These are phyloP conservation scores for Chlorella sp. DNA, from an alignment of 139 green algal genomes.

Conservation along the genomic window DNA sequence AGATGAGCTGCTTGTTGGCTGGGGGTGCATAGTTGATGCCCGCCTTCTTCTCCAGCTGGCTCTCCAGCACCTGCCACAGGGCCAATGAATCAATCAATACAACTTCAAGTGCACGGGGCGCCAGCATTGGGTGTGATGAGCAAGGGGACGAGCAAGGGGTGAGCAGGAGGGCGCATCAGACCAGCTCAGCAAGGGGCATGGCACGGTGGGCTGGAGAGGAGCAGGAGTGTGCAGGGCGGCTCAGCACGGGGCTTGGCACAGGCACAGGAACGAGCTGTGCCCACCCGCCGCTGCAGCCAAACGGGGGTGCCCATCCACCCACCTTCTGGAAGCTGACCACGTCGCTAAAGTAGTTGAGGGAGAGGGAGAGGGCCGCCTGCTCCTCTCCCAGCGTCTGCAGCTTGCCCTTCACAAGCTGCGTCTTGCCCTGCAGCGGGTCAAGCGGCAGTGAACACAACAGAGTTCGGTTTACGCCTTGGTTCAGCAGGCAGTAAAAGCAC, in stretches of 20 bases:
- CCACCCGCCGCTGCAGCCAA: too few species aligned
- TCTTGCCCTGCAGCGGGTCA: constrained; percentile 70
- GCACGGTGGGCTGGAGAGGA: too few species aligned
- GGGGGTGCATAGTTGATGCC: constrained; percentile 88
- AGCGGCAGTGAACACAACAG: not conserved
- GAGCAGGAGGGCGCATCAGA: too few species aligned
- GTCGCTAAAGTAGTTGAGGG: constrained; percentile 93
- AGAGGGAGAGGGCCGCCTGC: constrained; percentile 75
- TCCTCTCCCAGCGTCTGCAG: constrained; percentile 77
- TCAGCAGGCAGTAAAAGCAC: not conserved
- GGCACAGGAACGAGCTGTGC: too few species aligned
- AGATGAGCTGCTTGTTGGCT: constrained; percentile 87
- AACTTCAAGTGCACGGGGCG: too few species aligned
- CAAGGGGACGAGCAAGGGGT: too few species aligned
- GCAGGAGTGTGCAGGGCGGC: too few species aligned
- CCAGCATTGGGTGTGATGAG: too few species aligned
- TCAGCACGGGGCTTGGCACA: too few species aligned
- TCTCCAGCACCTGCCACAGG: constrained; percentile 76
- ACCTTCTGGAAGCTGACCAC: constrained; percentile 67
- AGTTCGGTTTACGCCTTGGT: not conserved
- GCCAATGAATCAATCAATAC: too few species aligned
- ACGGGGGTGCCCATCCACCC: not conserved
- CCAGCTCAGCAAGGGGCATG: too few species aligned
- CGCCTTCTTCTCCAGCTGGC: constrained; percentile 91
- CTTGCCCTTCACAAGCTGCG: constrained; percentile 91